Evolutionary conservation across 176 grass and related monocot genomes (phyloP).

Genomic region (Avena eriantha): DNA sequence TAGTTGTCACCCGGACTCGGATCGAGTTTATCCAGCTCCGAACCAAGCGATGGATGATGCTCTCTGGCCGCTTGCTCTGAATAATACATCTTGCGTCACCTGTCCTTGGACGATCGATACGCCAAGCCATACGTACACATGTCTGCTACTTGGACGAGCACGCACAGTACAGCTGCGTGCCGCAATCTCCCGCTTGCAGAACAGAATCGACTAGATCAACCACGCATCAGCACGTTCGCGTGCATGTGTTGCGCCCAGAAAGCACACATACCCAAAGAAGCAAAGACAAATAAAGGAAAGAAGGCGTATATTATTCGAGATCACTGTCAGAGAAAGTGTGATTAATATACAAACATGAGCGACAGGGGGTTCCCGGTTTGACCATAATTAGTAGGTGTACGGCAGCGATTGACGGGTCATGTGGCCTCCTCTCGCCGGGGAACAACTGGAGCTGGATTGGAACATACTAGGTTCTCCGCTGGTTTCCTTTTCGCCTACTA

Average conservation of each 20-base stretch:
- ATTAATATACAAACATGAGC: neutral
- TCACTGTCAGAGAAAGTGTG: constrained; percentile 18
- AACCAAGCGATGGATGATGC: neutral
- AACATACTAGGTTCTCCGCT: constrained; percentile 39
- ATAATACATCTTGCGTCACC: neutral
- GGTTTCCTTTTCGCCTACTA: constrained; percentile 19
- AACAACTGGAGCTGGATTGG: constrained; percentile 50
- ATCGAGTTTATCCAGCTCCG: neutral
- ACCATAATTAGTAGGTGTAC: constrained; percentile 28
- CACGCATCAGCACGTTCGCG: neutral
- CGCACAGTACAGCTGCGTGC: neutral
- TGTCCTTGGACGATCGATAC: neutral
- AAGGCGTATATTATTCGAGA: neutral
- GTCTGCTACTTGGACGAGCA: neutral
- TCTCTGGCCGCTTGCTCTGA: neutral
- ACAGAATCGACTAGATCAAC: constrained; percentile 24
- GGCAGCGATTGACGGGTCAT: neutral
- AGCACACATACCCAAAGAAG: neutral
- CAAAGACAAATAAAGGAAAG: neutral
- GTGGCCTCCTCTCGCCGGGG: neutral
- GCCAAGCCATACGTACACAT: neutral
- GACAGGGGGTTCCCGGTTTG: neutral
- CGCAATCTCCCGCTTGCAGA: neutral
- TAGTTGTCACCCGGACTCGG: neutral
- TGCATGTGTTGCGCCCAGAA: constrained; percentile 23